Evolutionary conservation across 75 land plant genomes (phyloP).

Genomic region (Pseudotsuga menziesii): DNA sequence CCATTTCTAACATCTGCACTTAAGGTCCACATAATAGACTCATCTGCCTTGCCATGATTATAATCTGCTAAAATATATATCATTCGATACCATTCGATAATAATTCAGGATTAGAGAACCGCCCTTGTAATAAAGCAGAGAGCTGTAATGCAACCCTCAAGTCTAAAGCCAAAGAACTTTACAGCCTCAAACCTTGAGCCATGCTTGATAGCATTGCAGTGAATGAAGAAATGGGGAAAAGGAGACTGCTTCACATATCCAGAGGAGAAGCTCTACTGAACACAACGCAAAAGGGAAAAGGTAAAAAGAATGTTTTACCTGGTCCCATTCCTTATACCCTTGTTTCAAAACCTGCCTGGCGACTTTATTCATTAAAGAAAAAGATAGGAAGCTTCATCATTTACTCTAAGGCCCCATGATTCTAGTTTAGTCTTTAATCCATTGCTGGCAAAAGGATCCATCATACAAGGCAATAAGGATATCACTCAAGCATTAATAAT

Average conservation of each 20-base stretch:
- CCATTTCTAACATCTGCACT: constrained; percentile 22
- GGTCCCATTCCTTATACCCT: not conserved
- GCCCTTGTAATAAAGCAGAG: not conserved
- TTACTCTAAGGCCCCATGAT: constrained; percentile 40
- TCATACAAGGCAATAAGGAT: not conserved
- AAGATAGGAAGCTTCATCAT: constrained; percentile 63
- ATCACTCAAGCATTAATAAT: not conserved
- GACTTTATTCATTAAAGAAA: constrained; percentile 69
- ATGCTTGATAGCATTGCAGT: not conserved
- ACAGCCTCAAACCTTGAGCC: not conserved
- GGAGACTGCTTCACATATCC: not conserved
- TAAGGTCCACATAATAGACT: constrained; percentile 13
- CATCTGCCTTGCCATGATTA: constrained; percentile 7
- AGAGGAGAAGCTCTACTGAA: not conserved
- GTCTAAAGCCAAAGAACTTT: not conserved
- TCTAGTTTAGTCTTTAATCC: constrained; percentile 75
- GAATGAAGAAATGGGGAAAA: no score
- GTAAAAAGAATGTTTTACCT: not conserved
- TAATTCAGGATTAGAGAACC: not conserved
- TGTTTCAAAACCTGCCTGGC: constrained; percentile 62
- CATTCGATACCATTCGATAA: not conserved
- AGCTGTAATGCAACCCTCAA: not conserved
- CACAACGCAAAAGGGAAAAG: not conserved
- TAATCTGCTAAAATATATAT: not conserved
- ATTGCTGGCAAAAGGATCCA: constrained; percentile 37